These are phyloP conservation scores for Theileria luwenshuni DNA, from an alignment of 169 alveolate species.

Conservation along the genomic window DNA sequence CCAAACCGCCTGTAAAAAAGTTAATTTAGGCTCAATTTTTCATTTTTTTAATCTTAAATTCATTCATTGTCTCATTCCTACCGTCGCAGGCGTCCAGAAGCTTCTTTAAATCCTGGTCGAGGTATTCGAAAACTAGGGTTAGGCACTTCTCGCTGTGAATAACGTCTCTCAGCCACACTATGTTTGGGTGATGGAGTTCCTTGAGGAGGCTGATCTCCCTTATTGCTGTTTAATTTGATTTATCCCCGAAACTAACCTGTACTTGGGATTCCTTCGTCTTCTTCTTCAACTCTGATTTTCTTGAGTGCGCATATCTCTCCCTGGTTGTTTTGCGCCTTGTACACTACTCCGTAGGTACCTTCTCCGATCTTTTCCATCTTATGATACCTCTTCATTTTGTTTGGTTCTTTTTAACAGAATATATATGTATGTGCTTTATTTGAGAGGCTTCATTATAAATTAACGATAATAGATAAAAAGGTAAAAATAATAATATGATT, in stretches of 20 bases:
- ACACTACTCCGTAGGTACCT: conserved; percentile 99
- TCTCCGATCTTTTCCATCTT: conserved; percentile 97
- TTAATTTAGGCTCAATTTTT: too few relatives aligned
- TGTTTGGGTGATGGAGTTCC: conserved; percentile 97
- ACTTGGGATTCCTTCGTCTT: conserved; percentile 96
- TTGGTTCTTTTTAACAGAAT: background rate
- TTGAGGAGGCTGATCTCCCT: conserved; percentile 96
- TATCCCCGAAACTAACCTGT: conserved; percentile 70
- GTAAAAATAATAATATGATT: too few relatives aligned
- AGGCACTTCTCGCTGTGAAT: conserved; percentile 96
- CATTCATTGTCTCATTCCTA: conserved; percentile 1
- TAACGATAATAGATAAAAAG: too few relatives aligned
- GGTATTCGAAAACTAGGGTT: conserved; percentile 97
- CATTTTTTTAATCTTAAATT: too few relatives aligned
- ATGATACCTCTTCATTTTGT: conserved; percentile 89
- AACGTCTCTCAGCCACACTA: conserved; percentile 97
- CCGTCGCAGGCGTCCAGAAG: conserved; percentile 91
- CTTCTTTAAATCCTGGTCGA: conserved; percentile 97
- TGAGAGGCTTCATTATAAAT: too few relatives aligned
- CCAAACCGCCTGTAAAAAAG: conserved; percentile 81
- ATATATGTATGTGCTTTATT: too few relatives aligned
- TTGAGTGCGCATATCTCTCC: conserved; percentile 94
- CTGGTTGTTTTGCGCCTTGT: conserved; percentile 88
- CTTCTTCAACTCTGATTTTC: conserved; percentile 97
- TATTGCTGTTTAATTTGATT: conserved; percentile 91